Evolutionary conservation across 176 grass and related monocot genomes (phyloP).

Genomic region (Oryza nivara): DNA sequence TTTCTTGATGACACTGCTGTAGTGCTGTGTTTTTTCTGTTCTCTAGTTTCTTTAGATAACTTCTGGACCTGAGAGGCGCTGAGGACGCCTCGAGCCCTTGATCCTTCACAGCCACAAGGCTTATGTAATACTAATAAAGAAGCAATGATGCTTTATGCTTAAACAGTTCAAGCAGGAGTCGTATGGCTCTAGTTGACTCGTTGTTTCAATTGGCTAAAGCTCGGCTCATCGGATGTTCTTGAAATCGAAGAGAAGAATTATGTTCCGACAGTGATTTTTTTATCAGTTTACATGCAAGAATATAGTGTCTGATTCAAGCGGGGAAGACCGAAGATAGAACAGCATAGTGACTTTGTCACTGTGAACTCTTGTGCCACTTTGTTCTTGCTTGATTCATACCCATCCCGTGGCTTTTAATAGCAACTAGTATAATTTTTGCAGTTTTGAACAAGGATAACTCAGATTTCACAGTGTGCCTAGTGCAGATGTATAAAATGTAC

Average conservation of each 20-base stretch:
- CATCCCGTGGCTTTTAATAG: no score
- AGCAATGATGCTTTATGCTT: not conserved
- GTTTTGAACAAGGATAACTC: not conserved
- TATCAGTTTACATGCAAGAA: not conserved
- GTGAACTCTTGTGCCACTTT: no score
- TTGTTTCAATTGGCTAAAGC: not conserved
- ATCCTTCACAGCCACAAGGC: not conserved
- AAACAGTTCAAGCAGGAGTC: not conserved
- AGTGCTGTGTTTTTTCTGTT: not conserved
- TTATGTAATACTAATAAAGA: conserved; percentile 3
- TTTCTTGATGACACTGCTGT: not conserved
- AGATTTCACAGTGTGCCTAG: not conserved
- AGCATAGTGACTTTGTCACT: not conserved
- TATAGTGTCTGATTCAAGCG: not conserved
- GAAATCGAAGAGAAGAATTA: not conserved
- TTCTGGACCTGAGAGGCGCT: not conserved
- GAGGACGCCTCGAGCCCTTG: not conserved
- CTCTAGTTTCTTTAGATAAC: not conserved
- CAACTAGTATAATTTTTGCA: not conserved
- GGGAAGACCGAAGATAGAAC: not conserved
- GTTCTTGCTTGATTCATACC: no score
- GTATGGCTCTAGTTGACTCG: not conserved
- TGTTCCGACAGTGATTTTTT: not conserved
- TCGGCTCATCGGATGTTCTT: not conserved
- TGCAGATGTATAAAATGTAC: not conserved